phyloP scores from a whole-genome alignment of 768 basidiomycete genomes.

The Lyophyllum atratum region DNA sequence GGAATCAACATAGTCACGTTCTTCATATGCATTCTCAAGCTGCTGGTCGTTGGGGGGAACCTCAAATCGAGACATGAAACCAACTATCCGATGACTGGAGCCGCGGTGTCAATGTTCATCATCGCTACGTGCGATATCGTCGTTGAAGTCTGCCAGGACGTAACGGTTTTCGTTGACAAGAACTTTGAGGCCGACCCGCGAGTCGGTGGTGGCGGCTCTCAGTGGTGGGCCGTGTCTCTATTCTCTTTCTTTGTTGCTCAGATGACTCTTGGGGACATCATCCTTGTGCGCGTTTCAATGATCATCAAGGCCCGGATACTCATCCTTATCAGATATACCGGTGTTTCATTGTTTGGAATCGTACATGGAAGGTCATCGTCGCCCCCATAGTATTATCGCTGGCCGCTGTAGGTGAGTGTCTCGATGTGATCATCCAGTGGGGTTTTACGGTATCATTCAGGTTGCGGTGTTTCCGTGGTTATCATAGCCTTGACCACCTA shows the following conservation, averaged over 20 bases:
- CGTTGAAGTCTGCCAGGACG: not conserved
- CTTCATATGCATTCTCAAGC: not conserved
- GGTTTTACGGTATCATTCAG: not conserved
- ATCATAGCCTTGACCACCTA: not conserved
- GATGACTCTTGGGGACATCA: not conserved
- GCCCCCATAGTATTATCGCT: not conserved
- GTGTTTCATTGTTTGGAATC: constrained; percentile 3
- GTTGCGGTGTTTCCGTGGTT: not conserved
- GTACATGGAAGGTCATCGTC: not conserved
- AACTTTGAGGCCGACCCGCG: not conserved
- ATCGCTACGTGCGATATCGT: not conserved
- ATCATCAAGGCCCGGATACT: too few species aligned
- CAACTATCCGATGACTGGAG: not conserved
- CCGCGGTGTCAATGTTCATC: not conserved
- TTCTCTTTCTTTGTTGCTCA: constrained; percentile 2
- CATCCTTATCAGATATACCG: constrained; percentile 2
- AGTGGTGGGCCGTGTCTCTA: not conserved
- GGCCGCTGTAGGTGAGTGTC: not conserved
- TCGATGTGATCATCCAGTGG: too few species aligned
- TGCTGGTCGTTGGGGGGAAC: not conserved
- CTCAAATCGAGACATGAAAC: not conserved
- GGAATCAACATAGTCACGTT: not conserved
- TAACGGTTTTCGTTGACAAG: not conserved
- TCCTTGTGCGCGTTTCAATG: not conserved
- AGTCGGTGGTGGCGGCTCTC: not conserved